phyloP scores from a whole-genome alignment of 2,329 filamentous ascomycete genomes.

The Epichloe aotearoae region DNA sequence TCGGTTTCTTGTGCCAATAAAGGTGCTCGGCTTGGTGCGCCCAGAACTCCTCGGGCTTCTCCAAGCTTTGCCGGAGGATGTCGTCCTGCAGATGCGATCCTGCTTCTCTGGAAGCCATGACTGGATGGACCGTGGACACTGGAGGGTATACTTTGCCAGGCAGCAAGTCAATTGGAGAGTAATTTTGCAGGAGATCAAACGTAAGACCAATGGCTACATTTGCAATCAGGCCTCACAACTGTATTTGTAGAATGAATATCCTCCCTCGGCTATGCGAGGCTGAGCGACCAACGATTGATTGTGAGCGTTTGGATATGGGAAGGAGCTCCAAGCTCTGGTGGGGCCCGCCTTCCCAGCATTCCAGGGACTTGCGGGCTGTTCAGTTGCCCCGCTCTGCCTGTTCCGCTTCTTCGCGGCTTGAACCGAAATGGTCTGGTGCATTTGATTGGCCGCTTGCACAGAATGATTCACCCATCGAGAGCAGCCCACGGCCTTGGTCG shows the following conservation, averaged over 20 bases:
- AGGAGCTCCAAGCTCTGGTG: constrained; percentile 1
- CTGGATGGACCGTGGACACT: background rate
- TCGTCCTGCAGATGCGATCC: constrained; percentile 32
- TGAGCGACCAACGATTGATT: background rate
- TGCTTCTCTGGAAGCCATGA: constrained; percentile 4
- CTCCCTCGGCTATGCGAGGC: constrained; percentile 2
- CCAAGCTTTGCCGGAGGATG: constrained; percentile 43
- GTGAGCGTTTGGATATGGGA: background rate
- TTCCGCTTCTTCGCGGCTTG: background rate
- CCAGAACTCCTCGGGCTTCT: constrained; percentile 66
- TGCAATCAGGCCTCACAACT: background rate
- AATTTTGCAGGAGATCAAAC: background rate
- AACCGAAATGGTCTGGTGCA: background rate
- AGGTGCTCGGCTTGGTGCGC: constrained; percentile 58
- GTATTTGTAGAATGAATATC: background rate
- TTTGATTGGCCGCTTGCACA: background rate
- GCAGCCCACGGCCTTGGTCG: too few species aligned
- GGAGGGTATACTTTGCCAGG: background rate
- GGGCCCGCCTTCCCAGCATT: background rate
- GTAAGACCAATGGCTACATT: background rate
- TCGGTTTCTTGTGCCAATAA: constrained; percentile 68
- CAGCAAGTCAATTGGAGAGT: background rate
- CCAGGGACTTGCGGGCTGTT: too few species aligned
- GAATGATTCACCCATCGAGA: too few species aligned
- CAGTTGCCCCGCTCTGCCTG: background rate